phyloP scores from a whole-genome alignment of 78 protist species.

The Polysphondylium violaceum region DNA sequence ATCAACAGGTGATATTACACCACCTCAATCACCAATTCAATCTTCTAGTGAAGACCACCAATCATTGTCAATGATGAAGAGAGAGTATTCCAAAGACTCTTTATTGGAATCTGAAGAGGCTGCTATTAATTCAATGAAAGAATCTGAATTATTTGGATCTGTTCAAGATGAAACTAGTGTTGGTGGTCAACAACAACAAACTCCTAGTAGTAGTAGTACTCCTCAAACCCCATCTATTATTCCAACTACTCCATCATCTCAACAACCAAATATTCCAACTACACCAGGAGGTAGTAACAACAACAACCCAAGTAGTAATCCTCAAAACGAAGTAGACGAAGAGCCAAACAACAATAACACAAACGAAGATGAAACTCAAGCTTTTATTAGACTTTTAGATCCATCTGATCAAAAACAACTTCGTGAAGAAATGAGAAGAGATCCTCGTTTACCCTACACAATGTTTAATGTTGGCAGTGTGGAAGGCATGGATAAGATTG shows the following conservation, averaged over 20 bases:
- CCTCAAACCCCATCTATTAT: no score
- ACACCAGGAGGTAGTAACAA: neutral
- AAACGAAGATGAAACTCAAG: constrained; percentile 67
- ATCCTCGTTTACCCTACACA: constrained; percentile 9
- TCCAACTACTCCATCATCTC: neutral
- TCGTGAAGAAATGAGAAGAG: constrained; percentile 39
- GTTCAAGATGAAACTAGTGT: neutral
- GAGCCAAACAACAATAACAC: neutral
- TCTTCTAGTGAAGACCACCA: constrained; percentile 12
- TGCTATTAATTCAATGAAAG: neutral
- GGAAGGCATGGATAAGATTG: constrained; percentile 83
- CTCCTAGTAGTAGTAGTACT: no score
- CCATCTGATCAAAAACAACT: constrained; percentile 56
- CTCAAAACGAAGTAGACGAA: constrained; percentile 17
- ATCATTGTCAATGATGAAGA: no score
- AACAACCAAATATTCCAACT: neutral
- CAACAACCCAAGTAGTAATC: neutral
- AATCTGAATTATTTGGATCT: neutral
- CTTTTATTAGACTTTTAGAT: constrained; percentile 46
- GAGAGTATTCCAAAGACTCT: constrained; percentile 30
- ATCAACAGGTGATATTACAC: constrained; percentile 42
- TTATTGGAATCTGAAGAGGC: neutral
- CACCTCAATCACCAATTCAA: constrained; percentile 37
- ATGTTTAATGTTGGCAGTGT: constrained; percentile 82
- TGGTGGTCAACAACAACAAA: neutral